Evolutionary conservation across 2,329 filamentous ascomycete species (phyloP).

Genomic region (Parafenestella ontariensis): DNA sequence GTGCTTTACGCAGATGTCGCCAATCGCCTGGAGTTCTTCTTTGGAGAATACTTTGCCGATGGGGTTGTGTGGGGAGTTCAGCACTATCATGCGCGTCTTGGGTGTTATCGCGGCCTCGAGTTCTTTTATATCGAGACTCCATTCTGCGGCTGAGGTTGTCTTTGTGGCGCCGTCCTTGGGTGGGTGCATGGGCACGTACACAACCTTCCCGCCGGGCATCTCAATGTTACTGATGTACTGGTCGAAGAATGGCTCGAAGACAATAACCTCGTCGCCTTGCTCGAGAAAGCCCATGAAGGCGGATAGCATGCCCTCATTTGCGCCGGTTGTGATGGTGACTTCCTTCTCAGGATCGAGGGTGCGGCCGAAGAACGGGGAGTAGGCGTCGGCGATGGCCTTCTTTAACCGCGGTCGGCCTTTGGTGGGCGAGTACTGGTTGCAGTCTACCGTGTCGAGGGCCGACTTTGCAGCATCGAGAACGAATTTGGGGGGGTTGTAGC

Average conservation of each 20-base stretch:
- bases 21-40: constrained; percentile 83
- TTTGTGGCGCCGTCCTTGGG: constrained; percentile 78
- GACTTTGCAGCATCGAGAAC: constrained; percentile 90
- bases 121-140: constrained; percentile 84
- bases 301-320: constrained; percentile 91
- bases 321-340: constrained; percentile 91
- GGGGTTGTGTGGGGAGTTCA: constrained; percentile 91
- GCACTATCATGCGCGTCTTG: constrained; percentile 94
- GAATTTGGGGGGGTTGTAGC: constrained; percentile 92
- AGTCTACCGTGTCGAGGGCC: constrained; percentile 88
- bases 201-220: constrained; percentile 94
- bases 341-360: constrained; percentile 87
- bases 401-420: constrained; percentile 89
- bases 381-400: constrained; percentile 92
- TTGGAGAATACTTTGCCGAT: constrained; percentile 94
- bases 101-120: constrained; percentile 82
- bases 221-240: constrained; percentile 99
- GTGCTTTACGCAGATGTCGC: constrained; percentile 87
- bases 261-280: constrained; percentile 91
- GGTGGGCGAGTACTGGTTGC: constrained; percentile 98
- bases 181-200: constrained; percentile 94
- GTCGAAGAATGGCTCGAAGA: constrained; percentile 99
- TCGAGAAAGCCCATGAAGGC: constrained; percentile 99
- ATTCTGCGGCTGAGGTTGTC: constrained; percentile 86
- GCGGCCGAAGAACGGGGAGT: constrained; percentile 86